Evolutionary conservation across 352 stramenopile species (phyloP), one percentile per base, ranked within the genome.

Genomic region (Globisporangium takayamanum): DNA sequence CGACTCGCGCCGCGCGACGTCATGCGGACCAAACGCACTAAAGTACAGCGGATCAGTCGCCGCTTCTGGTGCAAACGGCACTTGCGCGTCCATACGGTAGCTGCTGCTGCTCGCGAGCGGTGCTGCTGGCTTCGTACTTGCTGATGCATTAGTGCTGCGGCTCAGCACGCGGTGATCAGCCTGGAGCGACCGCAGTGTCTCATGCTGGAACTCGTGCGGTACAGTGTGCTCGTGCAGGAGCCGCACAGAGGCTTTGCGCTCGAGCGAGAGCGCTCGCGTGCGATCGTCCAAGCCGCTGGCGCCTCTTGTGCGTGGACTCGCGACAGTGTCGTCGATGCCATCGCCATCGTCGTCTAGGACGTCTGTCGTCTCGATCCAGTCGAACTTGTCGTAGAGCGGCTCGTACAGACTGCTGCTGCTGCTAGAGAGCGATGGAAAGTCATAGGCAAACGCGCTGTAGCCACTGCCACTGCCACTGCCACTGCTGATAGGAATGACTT

Each of bases 1-100:
- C 18, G 54, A 62, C 12, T 87, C 74, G 5, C 67, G 70, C 28
- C 68, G 48, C 3, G 65, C 58, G 11, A 83, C 69, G 50, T 84
- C 68, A 33, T 62, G 57, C 6, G 69, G 74, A 6, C 72, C 78
- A 49, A 88, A 91, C 18, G 70, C 75, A 50, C 78, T 88, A 36
- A 88, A 77, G 51, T 76, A 73, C 20, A 88, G 72, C 3, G 68
- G 63, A 57, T 88, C 78, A 0, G 62, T 47, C 11, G 50, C 54
- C n/a, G 62, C 57, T 14, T 63, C 67, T 0, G 62, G 42, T 2
- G 55, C 67, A 25, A 53, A 55, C 26, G 54, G 60, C 14, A 55
- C 25, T 20, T 66, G 48, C 4, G 45, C 30, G 25, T 10, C 26
- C 6, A 15, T 26, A 18, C 16, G 1, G 44, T 49, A 2, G 44